Percentiles rank a stretch among this genome's conserved stretches.
phyloP scores from a whole-genome alignment of 75 land plant genomes.

The Picea sitchensis region DNA sequence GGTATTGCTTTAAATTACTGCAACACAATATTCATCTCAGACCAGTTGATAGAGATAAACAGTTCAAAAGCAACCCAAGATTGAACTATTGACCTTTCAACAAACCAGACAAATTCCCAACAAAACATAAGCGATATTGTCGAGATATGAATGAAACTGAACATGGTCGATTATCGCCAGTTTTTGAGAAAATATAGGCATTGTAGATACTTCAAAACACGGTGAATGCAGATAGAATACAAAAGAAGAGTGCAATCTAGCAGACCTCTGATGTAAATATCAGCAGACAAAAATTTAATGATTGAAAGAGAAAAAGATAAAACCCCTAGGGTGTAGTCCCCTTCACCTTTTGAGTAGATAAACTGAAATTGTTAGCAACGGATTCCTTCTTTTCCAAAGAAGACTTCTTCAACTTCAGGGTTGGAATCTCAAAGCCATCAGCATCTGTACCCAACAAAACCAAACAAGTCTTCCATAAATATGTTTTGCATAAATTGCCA shows the following conservation, averaged over 20 bases:
- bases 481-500: neutral
- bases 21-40: too few relatives aligned
- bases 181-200: too few relatives aligned
- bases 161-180: too few relatives aligned
- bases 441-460: conserved; percentile 30
- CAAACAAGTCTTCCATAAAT: neutral
- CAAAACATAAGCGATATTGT: too few relatives aligned
- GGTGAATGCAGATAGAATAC: neutral
- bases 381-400: conserved; percentile 5
- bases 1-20: too few relatives aligned
- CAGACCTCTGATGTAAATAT: neutral
- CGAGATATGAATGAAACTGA: too few relatives aligned
- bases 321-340: neutral
- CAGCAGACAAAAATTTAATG: neutral
- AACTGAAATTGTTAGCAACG: neutral
- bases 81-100: too few relatives aligned
- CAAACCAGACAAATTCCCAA: too few relatives aligned
- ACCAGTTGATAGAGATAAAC: too few relatives aligned
- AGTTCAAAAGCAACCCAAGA: too few relatives aligned
- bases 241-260: neutral
- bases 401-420: conserved; percentile 22
- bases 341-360: conserved; percentile 3
- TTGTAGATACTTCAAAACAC: neutral
- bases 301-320: neutral
- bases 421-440: conserved; percentile 53